These are phyloP conservation scores for Verbena officinalis DNA, from an alignment of 257 asterid species.

Conservation along the genomic window DNA sequence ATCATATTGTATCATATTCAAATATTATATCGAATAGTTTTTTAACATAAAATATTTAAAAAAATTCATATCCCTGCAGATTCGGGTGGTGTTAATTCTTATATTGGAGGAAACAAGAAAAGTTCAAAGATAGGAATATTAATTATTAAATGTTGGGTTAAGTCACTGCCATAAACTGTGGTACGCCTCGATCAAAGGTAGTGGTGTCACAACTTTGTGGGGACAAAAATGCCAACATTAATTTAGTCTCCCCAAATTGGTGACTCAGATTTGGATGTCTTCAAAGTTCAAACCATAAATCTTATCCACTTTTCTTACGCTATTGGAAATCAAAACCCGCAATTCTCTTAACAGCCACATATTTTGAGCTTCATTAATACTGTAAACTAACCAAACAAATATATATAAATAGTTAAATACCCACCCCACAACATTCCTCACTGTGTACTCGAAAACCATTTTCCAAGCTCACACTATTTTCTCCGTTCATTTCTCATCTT, in stretches of 20 bases:
- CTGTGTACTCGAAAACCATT: not conserved
- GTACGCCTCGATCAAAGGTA: conserved; percentile 5
- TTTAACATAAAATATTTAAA: too few relatives aligned
- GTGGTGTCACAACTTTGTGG: conserved; percentile 38
- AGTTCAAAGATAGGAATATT: too few relatives aligned
- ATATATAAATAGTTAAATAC: not conserved
- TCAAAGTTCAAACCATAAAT: conserved; percentile 33
- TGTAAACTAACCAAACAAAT: not conserved
- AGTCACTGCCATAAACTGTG: not conserved
- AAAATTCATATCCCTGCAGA: too few relatives aligned
- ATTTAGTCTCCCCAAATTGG: conserved; percentile 30
- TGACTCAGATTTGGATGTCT: conserved; percentile 68
- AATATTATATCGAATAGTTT: too few relatives aligned
- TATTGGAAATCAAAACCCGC: conserved; percentile 27
- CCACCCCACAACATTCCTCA: not conserved
- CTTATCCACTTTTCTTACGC: conserved; percentile 43
- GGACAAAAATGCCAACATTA: conserved; percentile 30
- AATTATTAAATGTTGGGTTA: not conserved
- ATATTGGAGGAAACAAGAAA: too few relatives aligned
- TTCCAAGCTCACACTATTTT: not conserved
- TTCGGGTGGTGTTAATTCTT: too few relatives aligned
- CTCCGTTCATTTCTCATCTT: not conserved
- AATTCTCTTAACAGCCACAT: conserved; percentile 32
- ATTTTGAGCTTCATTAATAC: not conserved
- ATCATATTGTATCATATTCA: too few relatives aligned